Base-by-base conservation (phyloP, 2,329 filamentous ascomycete species). In the Diaporthe vexans region DNA sequence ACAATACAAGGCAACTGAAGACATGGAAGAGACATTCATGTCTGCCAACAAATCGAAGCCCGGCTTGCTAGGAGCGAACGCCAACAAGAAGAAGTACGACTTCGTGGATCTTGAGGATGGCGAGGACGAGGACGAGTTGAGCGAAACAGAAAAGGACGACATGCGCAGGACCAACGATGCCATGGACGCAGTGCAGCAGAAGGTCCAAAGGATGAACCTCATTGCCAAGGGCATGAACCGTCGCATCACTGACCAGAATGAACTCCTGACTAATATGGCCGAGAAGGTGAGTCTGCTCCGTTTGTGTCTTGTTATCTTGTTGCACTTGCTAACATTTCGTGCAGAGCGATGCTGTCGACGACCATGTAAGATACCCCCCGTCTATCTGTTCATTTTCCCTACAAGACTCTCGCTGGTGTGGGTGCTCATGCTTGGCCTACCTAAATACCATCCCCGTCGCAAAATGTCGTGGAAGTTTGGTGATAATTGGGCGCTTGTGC, bases 271-370 rank as follows among this genome's bases (percentile, higher is more conserved):
- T 76, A 89, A 92, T 74, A 94, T 98, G 80, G 94, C 90, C 77
- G 86, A 86, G 77, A 97, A 97, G 93, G 94, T 94, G 84, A 81
- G 86, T 79, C 75, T 21, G 2, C 72, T 58, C 29, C 35, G 9
- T 46, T 4, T 21, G 35, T 15, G 26, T 24, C 8, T 24, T 3
- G 2, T 26, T 10, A 37, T 10, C 7, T 37, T 2, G 21, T 19
- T 1, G 13, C 63, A 54, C 10, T 46, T 33, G 15, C 63, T 76
- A 63, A 76, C 43, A 43, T 46, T 1, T 15, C 43, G 58, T 71
- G 71, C 82, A 94, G 94, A 96, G 92, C 84, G 95, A 97, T 82
- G 89, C 88, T 78, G 94, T 97, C 78, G 94, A 95, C 82, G 94
- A 96, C 78, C 90, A 93, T 80, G 94, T 96, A 79, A 91, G 91